A percentile compares a stretch with the other conserved stretches of the same genome.
phyloP scores from a whole-genome alignment of 2,329 filamentous ascomycete species.

The Amphichorda felina region DNA sequence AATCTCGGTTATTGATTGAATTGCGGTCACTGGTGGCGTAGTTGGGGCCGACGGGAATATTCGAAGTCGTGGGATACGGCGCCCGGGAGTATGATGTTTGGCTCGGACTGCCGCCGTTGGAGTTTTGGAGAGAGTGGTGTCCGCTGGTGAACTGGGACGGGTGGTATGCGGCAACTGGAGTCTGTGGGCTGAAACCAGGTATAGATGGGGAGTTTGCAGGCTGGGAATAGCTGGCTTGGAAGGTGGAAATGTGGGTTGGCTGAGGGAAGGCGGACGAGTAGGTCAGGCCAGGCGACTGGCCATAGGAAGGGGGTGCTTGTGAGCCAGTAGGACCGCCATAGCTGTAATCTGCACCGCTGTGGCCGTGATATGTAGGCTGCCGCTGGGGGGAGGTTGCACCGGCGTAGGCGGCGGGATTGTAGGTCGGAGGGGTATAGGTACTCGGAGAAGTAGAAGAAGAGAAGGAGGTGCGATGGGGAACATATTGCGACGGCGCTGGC shows the following conservation, averaged over 20 bases:
- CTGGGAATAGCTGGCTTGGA: constrained; percentile 3
- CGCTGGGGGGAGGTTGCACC: constrained; percentile 33
- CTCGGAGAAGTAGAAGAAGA: constrained; percentile 15
- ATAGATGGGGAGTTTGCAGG: constrained; percentile 21
- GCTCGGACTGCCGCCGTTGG: constrained; percentile 26
- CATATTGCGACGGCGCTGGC: constrained; percentile 23
- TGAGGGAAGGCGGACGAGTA: constrained; percentile 15
- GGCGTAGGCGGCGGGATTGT: constrained; percentile 50
- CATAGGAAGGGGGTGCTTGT: constrained; percentile 19
- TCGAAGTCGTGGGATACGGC: constrained; percentile 39
- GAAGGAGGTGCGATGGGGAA: constrained; percentile 22
- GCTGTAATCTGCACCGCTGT: constrained; percentile 24
- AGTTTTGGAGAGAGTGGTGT: constrained; percentile 22
- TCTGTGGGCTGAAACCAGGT: constrained; percentile 11
- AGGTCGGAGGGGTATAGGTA: constrained; percentile 38
- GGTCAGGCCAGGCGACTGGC: constrained; percentile 23
- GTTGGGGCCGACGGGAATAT: constrained; percentile 38
- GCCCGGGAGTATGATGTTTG: constrained; percentile 23
- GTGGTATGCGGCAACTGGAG: constrained; percentile 21
- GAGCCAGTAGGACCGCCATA: constrained; percentile 25
- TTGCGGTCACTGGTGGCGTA: constrained; percentile 35
- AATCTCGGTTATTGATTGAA: constrained; percentile 29
- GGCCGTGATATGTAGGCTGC: constrained; percentile 37
- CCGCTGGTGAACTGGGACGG: constrained; percentile 16
- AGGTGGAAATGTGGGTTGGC: constrained; percentile 7